Percentiles rank a stretch among this genome's conserved stretches.
phyloP scores from a whole-genome alignment of 2,329 filamentous ascomycete genomes.

The Nigrospora oryzae region DNA sequence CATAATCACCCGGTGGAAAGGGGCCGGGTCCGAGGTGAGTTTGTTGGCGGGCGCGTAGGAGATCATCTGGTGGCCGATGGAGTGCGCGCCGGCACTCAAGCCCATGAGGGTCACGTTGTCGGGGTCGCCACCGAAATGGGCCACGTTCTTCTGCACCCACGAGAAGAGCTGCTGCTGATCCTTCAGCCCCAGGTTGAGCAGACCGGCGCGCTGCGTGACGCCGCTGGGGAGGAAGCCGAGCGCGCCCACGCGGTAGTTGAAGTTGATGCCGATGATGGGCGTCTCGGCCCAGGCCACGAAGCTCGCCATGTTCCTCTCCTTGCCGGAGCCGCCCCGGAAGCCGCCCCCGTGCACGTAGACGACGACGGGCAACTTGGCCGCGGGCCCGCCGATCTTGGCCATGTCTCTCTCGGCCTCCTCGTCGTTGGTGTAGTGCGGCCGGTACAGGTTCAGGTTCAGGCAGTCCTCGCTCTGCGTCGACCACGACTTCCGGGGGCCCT shows the following conservation, averaged over 20 bases:
- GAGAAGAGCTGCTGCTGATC: constrained; percentile 51
- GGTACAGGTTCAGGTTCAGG: constrained; percentile 43
- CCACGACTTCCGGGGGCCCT: constrained; percentile 8
- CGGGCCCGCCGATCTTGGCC: constrained; percentile 14
- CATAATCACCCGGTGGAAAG: constrained; percentile 45
- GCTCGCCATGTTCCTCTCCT: constrained; percentile 50
- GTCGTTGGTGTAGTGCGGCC: constrained; percentile 23
- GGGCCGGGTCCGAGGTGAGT: constrained; percentile 21
- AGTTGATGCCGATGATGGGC: constrained; percentile 48
- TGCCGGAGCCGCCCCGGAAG: constrained; percentile 47
- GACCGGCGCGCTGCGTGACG: constrained; percentile 40
- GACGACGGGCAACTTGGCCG: constrained; percentile 35
- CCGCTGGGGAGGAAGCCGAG: constrained; percentile 61
- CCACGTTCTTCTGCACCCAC: constrained; percentile 55
- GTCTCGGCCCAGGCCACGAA: constrained; percentile 48
- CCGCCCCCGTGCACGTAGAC: constrained; percentile 56
- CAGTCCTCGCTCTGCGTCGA: constrained; percentile 39
- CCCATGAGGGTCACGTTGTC: constrained; percentile 54
- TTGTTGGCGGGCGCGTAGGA: constrained; percentile 29
- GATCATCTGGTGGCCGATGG: constrained; percentile 61
- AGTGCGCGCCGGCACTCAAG: constrained; percentile 53
- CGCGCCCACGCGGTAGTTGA: constrained; percentile 57
- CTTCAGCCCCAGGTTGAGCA: constrained; percentile 55
- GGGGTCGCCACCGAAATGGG: constrained; percentile 50
- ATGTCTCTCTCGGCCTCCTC: constrained; percentile 10